A percentile compares a stretch with the other conserved stretches of the same genome.
phyloP scores from a whole-genome alignment of 2,329 filamentous ascomycete species.

The Fusarium buharicum region DNA sequence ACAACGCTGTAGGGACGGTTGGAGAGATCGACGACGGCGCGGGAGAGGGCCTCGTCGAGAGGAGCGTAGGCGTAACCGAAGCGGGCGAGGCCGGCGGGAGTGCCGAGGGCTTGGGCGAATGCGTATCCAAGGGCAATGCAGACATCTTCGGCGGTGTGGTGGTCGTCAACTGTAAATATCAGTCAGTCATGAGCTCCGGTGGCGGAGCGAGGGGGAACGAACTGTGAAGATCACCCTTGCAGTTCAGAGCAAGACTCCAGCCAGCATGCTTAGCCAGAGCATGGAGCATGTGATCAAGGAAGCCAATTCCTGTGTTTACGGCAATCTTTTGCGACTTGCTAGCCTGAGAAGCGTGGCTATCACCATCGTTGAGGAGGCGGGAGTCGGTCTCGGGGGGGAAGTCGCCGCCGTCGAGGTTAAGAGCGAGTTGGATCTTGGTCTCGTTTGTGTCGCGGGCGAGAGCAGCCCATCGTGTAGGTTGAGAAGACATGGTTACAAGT shows the following conservation, averaged over 20 bases:
- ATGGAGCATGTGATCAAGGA: constrained; percentile 98
- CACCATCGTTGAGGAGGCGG: constrained; percentile 61
- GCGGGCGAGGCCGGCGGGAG: constrained; percentile 82
- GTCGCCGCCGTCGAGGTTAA: constrained; percentile 91
- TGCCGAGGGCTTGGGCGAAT: constrained; percentile 82
- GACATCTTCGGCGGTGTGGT: constrained; percentile 96
- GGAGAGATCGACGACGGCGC: constrained; percentile 93
- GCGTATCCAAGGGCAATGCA: constrained; percentile 90
- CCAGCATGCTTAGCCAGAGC: constrained; percentile 95
- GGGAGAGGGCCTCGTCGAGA: constrained; percentile 92
- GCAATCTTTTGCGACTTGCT: constrained; percentile 87
- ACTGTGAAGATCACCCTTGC: constrained; percentile 93
- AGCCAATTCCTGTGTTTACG: constrained; percentile 93
- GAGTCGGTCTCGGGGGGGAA: constrained; percentile 73
- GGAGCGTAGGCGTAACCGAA: constrained; percentile 94
- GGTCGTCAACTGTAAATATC: constrained; percentile 81
- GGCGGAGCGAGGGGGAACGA: constrained; percentile 50
- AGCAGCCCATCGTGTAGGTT: constrained; percentile 72
- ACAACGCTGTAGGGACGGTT: constrained; percentile 89
- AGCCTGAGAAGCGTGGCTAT: constrained; percentile 83
- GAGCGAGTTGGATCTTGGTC: constrained; percentile 92
- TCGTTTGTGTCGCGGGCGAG: constrained; percentile 95
- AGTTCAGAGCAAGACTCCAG: constrained; percentile 87
- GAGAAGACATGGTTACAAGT: constrained; percentile 42
- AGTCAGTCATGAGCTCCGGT: constrained; percentile 21